Base-by-base conservation (phyloP, 2,329 filamentous ascomycete species). In the Fusarium sp. region DNA sequence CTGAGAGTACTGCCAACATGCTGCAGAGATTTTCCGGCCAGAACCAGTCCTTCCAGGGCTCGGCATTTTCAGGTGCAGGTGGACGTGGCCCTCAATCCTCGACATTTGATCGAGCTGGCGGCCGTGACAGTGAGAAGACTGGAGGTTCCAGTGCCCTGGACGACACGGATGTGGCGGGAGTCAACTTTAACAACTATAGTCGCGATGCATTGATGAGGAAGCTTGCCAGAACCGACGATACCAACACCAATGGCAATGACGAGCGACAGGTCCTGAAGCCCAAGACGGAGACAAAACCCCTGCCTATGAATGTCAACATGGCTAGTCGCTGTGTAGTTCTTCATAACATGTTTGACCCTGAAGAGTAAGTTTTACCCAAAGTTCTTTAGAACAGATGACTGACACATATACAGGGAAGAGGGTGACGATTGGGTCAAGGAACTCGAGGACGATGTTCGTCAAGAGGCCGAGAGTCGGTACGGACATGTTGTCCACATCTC, bases 151-250 rank as follows among this genome's bases (percentile, higher is more conserved):
- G 95, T 86, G 97, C 97, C 79, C 88, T 99, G 62, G 97, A 99
- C 85, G 97, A 99, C 82, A 97, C 95, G 72, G 97, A 99, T 84
- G 97, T 99, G 82, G 95, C 94, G 61, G 97, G 97, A 81, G 96
- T 99, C 85, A 98, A 98, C 86, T 98, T 98, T 93, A 98, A 95
- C 90, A 98, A 98, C 85, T 98, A 97, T 88, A 98, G 95, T 88
- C 94, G 97, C 86, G 95, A 98, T 87, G 94, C 95, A 82, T 92
- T 99, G 85, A 99, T 99, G 97, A 92, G 95, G 84, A 98, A 98
- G 87, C 94, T 99, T 85, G 95, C 97, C 82, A 93, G 97, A 89
- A 96, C 94, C 86, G 95, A 98, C 85, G 95, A 98, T 82, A 88
- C 91, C 76, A 85, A 88, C 72, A 86, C 88, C 77, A 89, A 90